phyloP scores from a whole-genome alignment of 257 asterid species.

The Gynochthodes officinalis region DNA sequence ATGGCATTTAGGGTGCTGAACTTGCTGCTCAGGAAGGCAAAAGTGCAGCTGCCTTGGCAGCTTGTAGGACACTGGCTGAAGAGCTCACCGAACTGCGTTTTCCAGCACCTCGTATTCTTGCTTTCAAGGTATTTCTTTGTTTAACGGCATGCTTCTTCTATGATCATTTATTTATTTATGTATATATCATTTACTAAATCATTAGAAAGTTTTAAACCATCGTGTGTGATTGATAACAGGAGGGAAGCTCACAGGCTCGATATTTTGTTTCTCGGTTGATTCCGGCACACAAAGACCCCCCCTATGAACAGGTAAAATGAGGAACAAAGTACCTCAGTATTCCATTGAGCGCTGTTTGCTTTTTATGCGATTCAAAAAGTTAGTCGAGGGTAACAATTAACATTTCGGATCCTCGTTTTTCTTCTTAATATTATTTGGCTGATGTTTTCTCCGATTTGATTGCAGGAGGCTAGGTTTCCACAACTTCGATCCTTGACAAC shows the following conservation, averaged over 20 bases:
- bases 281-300: conserved; percentile 97
- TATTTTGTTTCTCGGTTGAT: conserved; percentile 88
- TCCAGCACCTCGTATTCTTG: conserved; percentile 98
- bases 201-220: neutral
- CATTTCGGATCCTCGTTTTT: neutral
- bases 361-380: neutral
- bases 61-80: conserved; percentile 97
- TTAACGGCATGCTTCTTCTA: conserved; percentile 10
- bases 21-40: conserved; percentile 86
- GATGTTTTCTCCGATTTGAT: no score
- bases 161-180: no score
- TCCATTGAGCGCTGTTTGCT: neutral
- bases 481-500: conserved; percentile 77
- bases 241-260: conserved; percentile 99
- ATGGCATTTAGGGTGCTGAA: conserved; percentile 77
- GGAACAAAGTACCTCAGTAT: neutral
- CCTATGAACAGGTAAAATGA: conserved; percentile 80
- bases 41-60: conserved; percentile 95
- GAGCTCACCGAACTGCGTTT: conserved; percentile 92
- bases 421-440: no score
- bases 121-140: conserved; percentile 65
- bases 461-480: conserved; percentile 93
- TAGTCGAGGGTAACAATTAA: neutral
- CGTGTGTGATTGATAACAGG: conserved; percentile 47
- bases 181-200: no score